Conservation (phyloP, 148 eudicot genomes). For the Dianthus caryophyllus region DNA sequence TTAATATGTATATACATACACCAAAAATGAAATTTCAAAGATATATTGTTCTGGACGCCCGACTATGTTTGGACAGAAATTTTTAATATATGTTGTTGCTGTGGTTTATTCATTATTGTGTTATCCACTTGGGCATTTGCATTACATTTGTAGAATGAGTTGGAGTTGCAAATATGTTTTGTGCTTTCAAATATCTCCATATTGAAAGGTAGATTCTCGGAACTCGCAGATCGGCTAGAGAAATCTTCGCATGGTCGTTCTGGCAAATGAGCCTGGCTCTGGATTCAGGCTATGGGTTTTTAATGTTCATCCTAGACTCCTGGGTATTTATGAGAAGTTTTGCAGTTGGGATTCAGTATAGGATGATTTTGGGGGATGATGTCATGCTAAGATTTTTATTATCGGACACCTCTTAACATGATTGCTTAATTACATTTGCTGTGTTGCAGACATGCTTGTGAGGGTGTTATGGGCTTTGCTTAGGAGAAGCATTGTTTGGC, state of each 20-base stretch:
- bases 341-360: conserved; percentile 28
- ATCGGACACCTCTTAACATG: conserved; percentile 34
- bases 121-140: neutral
- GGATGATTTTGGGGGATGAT: conserved; percentile 36
- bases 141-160: neutral
- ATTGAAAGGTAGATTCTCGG: conserved; percentile 57
- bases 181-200: conserved; percentile 24
- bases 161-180: conserved; percentile 11
- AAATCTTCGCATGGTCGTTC: conserved; percentile 49
- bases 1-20: neutral
- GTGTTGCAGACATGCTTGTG: conserved; percentile 75
- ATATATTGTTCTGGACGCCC: neutral
- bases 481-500: conserved; percentile 52
- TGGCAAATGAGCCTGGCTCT: conserved; percentile 58
- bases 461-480: conserved; percentile 60
- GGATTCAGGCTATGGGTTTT: conserved; percentile 52
- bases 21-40: neutral
- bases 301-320: conserved; percentile 35
- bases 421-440: conserved; percentile 50
- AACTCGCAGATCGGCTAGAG: conserved; percentile 71
- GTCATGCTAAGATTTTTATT: conserved; percentile 32
- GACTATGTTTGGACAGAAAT: too few relatives aligned
- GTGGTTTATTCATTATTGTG: neutral
- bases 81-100: neutral
- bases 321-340: conserved; percentile 36